Base-by-base conservation (phyloP, 805 yeast species). In the Saturnispora saitoi region DNA sequence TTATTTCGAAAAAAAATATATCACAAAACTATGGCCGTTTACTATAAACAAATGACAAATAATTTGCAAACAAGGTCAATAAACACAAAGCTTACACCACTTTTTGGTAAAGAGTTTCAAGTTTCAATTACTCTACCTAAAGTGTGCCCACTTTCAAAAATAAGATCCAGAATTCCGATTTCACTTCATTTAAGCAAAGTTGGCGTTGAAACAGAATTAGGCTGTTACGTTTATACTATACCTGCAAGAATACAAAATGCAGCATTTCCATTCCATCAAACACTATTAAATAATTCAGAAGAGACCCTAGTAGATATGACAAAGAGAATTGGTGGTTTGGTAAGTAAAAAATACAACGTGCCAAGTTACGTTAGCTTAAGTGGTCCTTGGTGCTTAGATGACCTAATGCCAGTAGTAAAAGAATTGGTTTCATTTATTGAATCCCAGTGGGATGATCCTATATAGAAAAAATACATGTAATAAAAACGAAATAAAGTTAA, bases 291-390 rank as follows among this genome's bases (percentile, higher is more conserved):
- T 48, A 68, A 70, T 45, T 58, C 75, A 1, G 64, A 66, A 26
- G 75, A 71, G 38, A 54, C 58, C 0, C 49, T 69, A 26, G 61
- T 73, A 22, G 81, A 76, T 47, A 53, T 73, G 36, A 63, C 77
- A 0, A 67, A 66, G 30, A 67, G 73, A 51, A 51, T 76, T 8
- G 72, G 77, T 1, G 64, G 59, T 12, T 53, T 72, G n/a, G 53
- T 75, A 0, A 61, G 70, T 4, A 68, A 66, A 50, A 72, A 68
- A 49, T 73, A 65, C 48, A 55, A 57, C 2, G 55, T 59, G 12
- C 80, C 80, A 2, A 59, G 70, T 15, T 76, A 76, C 54, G 75
- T 74, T 4, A 66, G 70, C 51, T 50, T 74, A 7, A 70, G 70
- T 51, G 79, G 77, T 0, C 52, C 58, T 15, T 59, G 73, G 29